Conservation (phyloP, 108 stramenopile species). For the Epipyxis sp. region DNA sequence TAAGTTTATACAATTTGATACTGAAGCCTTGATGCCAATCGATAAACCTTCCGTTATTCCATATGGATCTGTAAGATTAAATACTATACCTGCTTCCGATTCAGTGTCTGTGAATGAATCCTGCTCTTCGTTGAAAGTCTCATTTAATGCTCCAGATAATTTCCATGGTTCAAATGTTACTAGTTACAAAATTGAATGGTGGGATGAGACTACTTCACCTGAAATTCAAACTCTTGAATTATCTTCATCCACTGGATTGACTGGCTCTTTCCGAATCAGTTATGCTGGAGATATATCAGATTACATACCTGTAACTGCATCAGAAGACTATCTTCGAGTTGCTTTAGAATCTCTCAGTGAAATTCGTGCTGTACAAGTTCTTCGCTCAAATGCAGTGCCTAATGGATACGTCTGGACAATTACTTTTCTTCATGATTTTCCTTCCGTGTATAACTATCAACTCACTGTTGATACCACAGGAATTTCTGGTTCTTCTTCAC, state of each 20-base stretch:
- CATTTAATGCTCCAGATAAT: slow-evolving; percentile 53
- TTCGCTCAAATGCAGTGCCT: slow-evolving; percentile 29
- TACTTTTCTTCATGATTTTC: slow-evolving; percentile 62
- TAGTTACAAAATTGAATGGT: slow-evolving; percentile 68
- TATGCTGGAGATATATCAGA: slow-evolving; percentile 51
- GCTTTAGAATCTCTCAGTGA: slow-evolving; percentile 51
- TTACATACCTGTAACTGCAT: slow-evolving; percentile 36
- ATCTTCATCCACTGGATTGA: slow-evolving; percentile 27
- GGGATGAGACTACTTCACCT: slow-evolving; percentile 44
- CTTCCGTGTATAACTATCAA: slow-evolving; percentile 25
- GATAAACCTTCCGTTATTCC: slow-evolving; percentile 49
- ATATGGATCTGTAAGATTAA: slow-evolving; percentile 53
- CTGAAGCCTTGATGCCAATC: not conserved
- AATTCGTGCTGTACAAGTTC: slow-evolving; percentile 60
- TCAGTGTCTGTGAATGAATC: slow-evolving; percentile 64
- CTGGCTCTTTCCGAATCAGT: slow-evolving; percentile 50
- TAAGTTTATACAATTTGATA: not conserved
- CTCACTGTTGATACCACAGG: not conserved
- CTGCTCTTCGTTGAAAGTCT: slow-evolving; percentile 60
- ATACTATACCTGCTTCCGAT: slow-evolving; percentile 42
- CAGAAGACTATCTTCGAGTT: slow-evolving; percentile 44
- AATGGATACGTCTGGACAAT: slow-evolving; percentile 63
- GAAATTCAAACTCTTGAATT: slow-evolving; percentile 58
- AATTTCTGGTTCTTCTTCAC: not conserved
- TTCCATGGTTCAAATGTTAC: slow-evolving; percentile 59